A percentile compares a stretch with the other conserved stretches of the same genome.
phyloP scores from a whole-genome alignment of 2,329 filamentous ascomycete genomes.

The Fusarium sp. region DNA sequence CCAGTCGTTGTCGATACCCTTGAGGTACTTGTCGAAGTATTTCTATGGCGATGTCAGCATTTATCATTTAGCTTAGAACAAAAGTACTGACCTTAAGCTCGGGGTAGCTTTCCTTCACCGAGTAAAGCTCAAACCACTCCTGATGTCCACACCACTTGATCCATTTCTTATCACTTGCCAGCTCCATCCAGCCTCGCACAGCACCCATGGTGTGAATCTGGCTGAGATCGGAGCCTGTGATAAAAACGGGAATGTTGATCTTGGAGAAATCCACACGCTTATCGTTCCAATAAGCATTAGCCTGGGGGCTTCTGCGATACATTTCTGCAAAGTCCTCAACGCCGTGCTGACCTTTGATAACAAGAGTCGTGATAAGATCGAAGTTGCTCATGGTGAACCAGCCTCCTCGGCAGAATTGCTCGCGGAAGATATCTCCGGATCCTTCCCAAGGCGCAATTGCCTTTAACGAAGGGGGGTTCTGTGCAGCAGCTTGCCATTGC shows the following conservation, averaged over 20 bases:
- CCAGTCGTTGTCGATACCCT: slow-evolving; percentile 33
- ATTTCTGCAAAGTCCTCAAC: slow-evolving; percentile 19
- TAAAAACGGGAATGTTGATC: slow-evolving; percentile 33
- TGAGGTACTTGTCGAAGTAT: slow-evolving; percentile 38
- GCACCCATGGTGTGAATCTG: slow-evolving; percentile 40
- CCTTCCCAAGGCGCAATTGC: slow-evolving; percentile 32
- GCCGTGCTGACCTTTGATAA: slow-evolving; percentile 3
- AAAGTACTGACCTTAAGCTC: slow-evolving; percentile 1
- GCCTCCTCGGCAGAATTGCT: slow-evolving; percentile 13
- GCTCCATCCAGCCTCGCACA: slow-evolving; percentile 35
- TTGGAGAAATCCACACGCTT: slow-evolving; percentile 23
- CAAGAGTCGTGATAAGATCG: slow-evolving; percentile 8
- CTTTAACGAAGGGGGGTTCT: slow-evolving; percentile 29
- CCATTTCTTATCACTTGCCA: slow-evolving; percentile 34
- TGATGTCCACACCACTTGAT: slow-evolving; percentile 33
- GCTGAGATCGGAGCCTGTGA: slow-evolving; percentile 34
- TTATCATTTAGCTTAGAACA: accelerated
- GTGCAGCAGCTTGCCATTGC: slow-evolving; percentile 34
- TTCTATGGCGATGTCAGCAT: not conserved
- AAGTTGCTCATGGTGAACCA: slow-evolving; percentile 20
- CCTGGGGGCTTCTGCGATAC: slow-evolving; percentile 4
- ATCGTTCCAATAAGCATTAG: slow-evolving; percentile 12
- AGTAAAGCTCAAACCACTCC: slow-evolving; percentile 34
- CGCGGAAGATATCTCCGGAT: slow-evolving; percentile 15
- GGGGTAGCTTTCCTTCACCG: slow-evolving; percentile 13